These are phyloP conservation scores for Hypericum perforatum DNA, from an alignment of 345 rosid species.

Conservation along the genomic window DNA sequence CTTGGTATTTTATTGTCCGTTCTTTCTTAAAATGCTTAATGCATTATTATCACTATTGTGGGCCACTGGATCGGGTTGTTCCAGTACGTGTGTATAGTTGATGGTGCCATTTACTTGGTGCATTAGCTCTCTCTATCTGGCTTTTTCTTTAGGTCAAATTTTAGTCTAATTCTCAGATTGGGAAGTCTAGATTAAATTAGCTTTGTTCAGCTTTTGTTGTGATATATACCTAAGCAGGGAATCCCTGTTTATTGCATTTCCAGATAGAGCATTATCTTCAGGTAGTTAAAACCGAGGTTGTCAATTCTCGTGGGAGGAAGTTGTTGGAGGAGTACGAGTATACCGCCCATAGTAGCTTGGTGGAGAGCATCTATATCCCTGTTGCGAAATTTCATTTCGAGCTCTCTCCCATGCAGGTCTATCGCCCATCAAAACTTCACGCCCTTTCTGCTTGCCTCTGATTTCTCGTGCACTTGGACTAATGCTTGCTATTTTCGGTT, in stretches of 20 bases:
- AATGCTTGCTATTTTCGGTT: neutral
- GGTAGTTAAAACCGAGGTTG: conserved; percentile 83
- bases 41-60: neutral
- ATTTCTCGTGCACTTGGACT: neutral
- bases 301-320: conserved; percentile 33
- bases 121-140: too few species aligned
- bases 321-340: conserved; percentile 82
- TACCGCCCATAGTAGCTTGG: conserved; percentile 92
- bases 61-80: too few species aligned
- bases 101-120: too few species aligned
- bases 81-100: too few species aligned
- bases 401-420: conserved; percentile 99
- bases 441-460: neutral
- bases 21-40: conserved; percentile 1
- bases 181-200: too few species aligned
- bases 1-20: conserved; percentile 2
- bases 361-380: conserved; percentile 60
- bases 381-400: conserved; percentile 85
- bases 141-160: too few species aligned
- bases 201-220: too few species aligned
- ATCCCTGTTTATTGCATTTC: conserved; percentile 9
- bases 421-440: neutral
- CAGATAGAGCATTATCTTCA: conserved; percentile 99
- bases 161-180: too few species aligned
- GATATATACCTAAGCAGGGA: too few species aligned